These are phyloP conservation scores for Panus rudis DNA, from an alignment of 768 basidiomycete species.

Conservation along the genomic window DNA sequence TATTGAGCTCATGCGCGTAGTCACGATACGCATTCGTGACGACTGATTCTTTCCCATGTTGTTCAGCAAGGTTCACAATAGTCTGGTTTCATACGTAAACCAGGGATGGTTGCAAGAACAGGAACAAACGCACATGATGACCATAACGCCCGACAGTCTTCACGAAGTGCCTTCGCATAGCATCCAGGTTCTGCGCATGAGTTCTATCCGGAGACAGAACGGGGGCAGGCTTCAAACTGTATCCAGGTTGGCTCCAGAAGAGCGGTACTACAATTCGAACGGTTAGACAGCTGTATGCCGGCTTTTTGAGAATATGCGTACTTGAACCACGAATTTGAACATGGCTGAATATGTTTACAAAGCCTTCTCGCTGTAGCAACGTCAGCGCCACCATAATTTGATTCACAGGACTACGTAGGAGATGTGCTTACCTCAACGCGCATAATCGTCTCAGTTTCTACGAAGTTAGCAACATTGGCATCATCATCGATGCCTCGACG, in stretches of 20 bases:
- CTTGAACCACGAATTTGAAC: constrained; percentile 91
- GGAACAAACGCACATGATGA: constrained; percentile 50
- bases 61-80: constrained; percentile 86
- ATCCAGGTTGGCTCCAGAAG: constrained; percentile 87
- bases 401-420: not conserved
- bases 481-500: constrained; percentile 91
- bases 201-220: constrained; percentile 68
- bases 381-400: not conserved
- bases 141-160: constrained; percentile 65
- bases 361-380: constrained; percentile 56
- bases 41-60: constrained; percentile 77
- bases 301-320: constrained; percentile 28
- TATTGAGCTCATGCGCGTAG: constrained; percentile 49
- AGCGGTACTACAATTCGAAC: constrained; percentile 59
- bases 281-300: not conserved
- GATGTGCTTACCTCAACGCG: constrained; percentile 58
- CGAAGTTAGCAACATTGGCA: constrained; percentile 92
- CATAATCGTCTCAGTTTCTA: constrained; percentile 90
- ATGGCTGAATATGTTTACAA: constrained; percentile 77
- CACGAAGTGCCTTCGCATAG: constrained; percentile 68
- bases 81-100: constrained; percentile 37
- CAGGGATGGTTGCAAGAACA: not conserved
- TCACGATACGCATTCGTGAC: constrained; percentile 77
- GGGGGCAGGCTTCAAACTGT: constrained; percentile 84
- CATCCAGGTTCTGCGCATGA: constrained; percentile 60